phyloP scores from a whole-genome alignment of 2,329 filamentous ascomycete species.

The Phyllosticta paracitricarpa region DNA sequence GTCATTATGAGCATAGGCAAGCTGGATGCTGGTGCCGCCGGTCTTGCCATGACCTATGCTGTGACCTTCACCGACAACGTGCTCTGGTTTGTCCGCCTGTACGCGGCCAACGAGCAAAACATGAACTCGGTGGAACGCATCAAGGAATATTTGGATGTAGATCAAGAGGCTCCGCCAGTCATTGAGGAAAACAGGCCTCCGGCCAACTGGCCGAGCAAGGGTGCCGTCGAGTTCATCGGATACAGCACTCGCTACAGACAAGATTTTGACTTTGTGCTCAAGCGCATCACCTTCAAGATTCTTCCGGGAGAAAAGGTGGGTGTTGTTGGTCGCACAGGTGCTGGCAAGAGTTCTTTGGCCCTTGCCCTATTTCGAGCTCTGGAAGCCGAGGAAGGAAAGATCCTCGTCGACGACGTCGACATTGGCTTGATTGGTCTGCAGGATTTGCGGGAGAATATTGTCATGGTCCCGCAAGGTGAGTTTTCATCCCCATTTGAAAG shows the following conservation, averaged over 20 bases:
- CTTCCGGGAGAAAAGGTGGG: conserved; percentile 83
- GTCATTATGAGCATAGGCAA: conserved; percentile 73
- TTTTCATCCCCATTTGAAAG: not conserved
- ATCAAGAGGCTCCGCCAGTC: conserved; percentile 76
- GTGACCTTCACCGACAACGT: conserved; percentile 97
- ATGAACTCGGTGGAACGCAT: conserved; percentile 99
- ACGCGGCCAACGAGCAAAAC: conserved; percentile 93
- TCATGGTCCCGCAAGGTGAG: conserved; percentile 77
- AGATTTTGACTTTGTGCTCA: conserved; percentile 80
- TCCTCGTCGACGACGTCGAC: conserved; percentile 84
- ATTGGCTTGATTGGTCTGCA: conserved; percentile 84
- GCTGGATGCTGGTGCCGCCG: conserved; percentile 84
- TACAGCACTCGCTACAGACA: conserved; percentile 84
- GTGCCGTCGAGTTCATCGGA: conserved; percentile 64
- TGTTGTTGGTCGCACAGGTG: conserved; percentile 89
- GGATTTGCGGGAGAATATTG: conserved; percentile 85
- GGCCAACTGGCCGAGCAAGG: conserved; percentile 73
- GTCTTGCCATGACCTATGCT: conserved; percentile 89
- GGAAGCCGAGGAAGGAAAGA: conserved; percentile 82
- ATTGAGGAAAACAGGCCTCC: conserved; percentile 70
- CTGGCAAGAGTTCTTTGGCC: conserved; percentile 91
- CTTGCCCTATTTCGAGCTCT: conserved; percentile 87
- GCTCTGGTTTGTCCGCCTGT: conserved; percentile 88
- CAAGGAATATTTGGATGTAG: conserved; percentile 93
- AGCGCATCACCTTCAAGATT: conserved; percentile 77